These are phyloP conservation scores for Gaertneriomyces semiglobifer DNA, from an alignment of 192 early-diverging fungal genomes.

Conservation along the genomic window DNA sequence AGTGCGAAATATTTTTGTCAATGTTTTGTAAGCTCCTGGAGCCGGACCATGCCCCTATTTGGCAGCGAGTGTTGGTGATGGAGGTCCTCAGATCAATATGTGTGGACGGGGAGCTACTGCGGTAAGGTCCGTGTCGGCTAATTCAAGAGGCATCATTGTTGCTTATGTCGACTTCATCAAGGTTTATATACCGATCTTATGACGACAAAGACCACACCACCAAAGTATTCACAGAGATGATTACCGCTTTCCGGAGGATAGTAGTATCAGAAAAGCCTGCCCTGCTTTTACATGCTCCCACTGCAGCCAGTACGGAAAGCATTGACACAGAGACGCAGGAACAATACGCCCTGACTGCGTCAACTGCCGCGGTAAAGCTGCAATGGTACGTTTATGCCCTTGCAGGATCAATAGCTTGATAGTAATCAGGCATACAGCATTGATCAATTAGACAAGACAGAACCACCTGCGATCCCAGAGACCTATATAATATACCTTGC, in stretches of 20 bases:
- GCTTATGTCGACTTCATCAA: constrained; percentile 15
- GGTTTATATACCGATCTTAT: constrained; percentile 68
- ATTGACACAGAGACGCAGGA: constrained; percentile 17
- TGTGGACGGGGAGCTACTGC: constrained; percentile 56
- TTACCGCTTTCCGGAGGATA: constrained; percentile 65
- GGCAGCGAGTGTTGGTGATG: constrained; percentile 77
- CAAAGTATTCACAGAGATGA: constrained; percentile 77
- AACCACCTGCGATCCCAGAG: constrained; percentile 84
- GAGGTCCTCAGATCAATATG: constrained; percentile 74
- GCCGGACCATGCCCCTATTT: constrained; percentile 65
- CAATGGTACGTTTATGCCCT: constrained; percentile 58
- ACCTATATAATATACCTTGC: constrained; percentile 82
- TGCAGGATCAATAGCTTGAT: not conserved
- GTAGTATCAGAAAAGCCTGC: constrained; percentile 72
- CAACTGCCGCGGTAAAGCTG: constrained; percentile 60
- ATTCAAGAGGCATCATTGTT: constrained; percentile 3
- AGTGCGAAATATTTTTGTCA: constrained; percentile 92
- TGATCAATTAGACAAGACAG: constrained; percentile 90
- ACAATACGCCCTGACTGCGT: constrained; percentile 40
- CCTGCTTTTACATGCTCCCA: constrained; percentile 33
- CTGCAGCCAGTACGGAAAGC: constrained; percentile 12
- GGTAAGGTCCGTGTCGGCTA: constrained; percentile 29
- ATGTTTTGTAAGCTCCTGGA: constrained; percentile 82
- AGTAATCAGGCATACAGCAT: constrained; percentile 42
- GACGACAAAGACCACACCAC: constrained; percentile 71